Conservation (phyloP, 1,284 basidiomycete species). For the Pseudozyma sp. region DNA sequence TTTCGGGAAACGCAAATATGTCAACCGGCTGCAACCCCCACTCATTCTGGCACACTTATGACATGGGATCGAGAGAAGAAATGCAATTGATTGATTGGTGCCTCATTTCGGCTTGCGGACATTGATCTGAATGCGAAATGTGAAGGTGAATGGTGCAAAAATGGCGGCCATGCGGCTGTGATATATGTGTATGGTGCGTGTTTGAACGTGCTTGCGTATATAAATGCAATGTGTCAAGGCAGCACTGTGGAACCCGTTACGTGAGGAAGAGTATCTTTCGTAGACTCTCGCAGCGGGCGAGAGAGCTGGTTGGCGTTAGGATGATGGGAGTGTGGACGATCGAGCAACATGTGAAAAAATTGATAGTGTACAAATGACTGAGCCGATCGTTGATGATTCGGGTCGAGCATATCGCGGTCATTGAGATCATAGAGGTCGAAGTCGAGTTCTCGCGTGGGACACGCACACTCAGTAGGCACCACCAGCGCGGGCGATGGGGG, state of each 20-base stretch:
- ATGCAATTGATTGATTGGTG: constrained; percentile 10
- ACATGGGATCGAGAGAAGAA: not conserved
- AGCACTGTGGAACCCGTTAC: constrained; percentile 15
- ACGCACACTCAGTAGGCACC: constrained; percentile 27
- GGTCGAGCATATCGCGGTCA: no score
- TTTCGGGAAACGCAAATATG: no score
- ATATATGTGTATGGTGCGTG: no score
- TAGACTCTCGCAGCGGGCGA: no score
- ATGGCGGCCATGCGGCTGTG: no score
- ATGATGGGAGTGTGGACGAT: no score
- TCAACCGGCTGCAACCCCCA: no score
- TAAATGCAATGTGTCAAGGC: constrained; percentile 9
- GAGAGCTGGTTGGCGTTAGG: no score
- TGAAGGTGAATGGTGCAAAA: constrained; percentile 1
- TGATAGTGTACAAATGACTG: not conserved
- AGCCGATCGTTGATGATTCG: not conserved
- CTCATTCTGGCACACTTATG: not conserved
- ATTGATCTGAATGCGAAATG: constrained; percentile 28
- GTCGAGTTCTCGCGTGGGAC: not conserved
- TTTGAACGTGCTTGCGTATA: constrained; percentile 4
- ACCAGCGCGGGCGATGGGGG: constrained; percentile 43
- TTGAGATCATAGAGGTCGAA: constrained; percentile 5
- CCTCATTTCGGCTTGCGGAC: constrained; percentile 22
- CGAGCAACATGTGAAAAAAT: not conserved
- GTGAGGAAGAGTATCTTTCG: not conserved